Evolutionary conservation across 306 rosid species (phyloP).

Genomic region (Cucurbita ficifolia): DNA sequence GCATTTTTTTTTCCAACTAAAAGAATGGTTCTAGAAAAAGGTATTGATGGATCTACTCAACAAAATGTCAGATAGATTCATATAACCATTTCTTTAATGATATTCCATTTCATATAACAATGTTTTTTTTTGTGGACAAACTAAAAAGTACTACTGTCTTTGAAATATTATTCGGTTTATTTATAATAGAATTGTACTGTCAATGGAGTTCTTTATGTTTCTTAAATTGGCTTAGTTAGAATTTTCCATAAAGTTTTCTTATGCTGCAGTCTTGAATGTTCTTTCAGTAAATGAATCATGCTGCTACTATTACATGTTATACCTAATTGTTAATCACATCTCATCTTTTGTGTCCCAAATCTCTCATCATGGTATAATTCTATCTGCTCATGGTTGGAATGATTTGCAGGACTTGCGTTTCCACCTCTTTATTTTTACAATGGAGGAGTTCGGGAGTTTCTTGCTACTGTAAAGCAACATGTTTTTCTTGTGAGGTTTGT

Average conservation of each 20-base stretch:
- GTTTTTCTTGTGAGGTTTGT: slow-evolving; percentile 81
- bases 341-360: slow-evolving; percentile 5
- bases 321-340: background rate
- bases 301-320: background rate
- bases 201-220: background rate
- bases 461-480: slow-evolving; percentile 86
- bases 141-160: background rate
- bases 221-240: background rate
- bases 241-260: background rate
- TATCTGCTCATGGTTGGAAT: slow-evolving; percentile 7
- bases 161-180: background rate
- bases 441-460: slow-evolving; percentile 97
- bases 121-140: background rate
- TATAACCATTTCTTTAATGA: background rate
- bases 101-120: background rate
- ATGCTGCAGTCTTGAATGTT: background rate
- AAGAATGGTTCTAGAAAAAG: no score
- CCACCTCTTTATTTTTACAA: slow-evolving; percentile 90
- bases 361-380: background rate
- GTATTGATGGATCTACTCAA: no score
- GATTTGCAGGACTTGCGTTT: slow-evolving; percentile 79
- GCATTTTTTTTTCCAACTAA: no score
- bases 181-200: background rate
- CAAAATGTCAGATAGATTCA: background rate
- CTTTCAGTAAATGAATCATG: background rate